Evolutionary conservation across 176 grass and related monocot species (phyloP).

Genomic region (Aegilops umbellulata): DNA sequence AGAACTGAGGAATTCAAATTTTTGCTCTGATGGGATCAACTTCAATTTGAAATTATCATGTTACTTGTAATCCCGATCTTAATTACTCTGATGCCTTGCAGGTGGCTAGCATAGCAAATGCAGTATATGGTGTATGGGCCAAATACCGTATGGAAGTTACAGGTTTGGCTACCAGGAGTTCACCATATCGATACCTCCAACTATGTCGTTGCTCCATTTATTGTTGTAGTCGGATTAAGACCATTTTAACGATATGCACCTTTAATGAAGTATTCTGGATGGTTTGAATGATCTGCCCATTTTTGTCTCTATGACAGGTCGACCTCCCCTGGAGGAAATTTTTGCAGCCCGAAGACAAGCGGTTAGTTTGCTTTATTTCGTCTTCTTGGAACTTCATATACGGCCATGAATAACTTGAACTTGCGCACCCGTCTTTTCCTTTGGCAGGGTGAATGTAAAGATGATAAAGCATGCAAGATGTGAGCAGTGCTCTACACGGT

Average conservation of each 20-base stretch:
- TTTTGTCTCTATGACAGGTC: constrained; percentile 40
- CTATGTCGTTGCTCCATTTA: not conserved
- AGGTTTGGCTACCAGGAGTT: constrained; percentile 37
- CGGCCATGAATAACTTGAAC: not conserved
- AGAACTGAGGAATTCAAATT: not conserved
- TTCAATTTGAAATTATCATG: not conserved
- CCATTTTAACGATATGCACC: not conserved
- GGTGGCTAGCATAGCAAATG: constrained; percentile 85
- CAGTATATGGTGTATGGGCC: constrained; percentile 82
- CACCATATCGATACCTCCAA: not conserved
- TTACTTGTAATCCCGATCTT: not conserved
- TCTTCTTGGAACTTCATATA: not conserved
- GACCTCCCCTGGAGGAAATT: constrained; percentile 77
- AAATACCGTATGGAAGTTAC: constrained; percentile 95
- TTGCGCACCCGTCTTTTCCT: not conserved
- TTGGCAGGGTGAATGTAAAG: constrained; percentile 52
- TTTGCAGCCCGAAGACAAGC: constrained; percentile 30
- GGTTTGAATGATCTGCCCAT: not conserved
- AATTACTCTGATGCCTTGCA: constrained; percentile 29
- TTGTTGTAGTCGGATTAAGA: not conserved
- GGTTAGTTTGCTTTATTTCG: constrained; percentile 1
- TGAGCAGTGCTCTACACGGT: constrained; percentile 16
- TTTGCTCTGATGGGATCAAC: not conserved
- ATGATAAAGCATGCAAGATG: constrained; percentile 68
- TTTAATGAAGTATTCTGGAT: not conserved